Evolutionary conservation across 495 filamentous ascomycete genomes (phyloP), one percentile per base, ranked within the genome.

Genomic region (Schizothecium vesticola): DNA sequence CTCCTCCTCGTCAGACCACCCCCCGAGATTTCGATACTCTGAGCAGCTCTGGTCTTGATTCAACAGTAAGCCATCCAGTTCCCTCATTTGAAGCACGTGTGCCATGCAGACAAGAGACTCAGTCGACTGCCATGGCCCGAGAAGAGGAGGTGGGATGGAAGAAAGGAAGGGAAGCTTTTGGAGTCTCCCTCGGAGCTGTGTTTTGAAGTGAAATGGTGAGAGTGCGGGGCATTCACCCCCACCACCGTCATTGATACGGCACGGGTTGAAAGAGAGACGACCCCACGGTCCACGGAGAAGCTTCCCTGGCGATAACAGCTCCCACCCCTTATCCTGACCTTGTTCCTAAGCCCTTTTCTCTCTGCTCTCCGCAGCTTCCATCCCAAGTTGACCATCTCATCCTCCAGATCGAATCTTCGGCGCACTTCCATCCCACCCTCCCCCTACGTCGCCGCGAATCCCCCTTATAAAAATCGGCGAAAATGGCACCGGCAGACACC

Each of bases 401-500:
- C 43, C 43, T n/a, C 16, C 43, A 51, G 43, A 51, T 51, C 19
- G 6, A n/a, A 51, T n/a, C 16, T 51, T 51, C 56, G n/a, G 28
- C 61, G 31, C 59, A 58, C 25, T 21, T 25, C 26, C 16, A 66
- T 21, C 61, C 7, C 9, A 28, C 33, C 19, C 11, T 13, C 31
- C 62, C 57, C 57, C 57, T 60, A n/a, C 19, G n/a, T 57, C 25
- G 28, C 26, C 60, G 25, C 10, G 36, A 68, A 36, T 10, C 29
- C 29, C 19, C 10, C 22, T 13, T 23, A 43, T 23, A 24, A 59
- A 19, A 31, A 61, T 10, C 29, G 3, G 16, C 65, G 1, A 73
- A 67, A 56, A 85, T 86, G 83, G 80, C 83, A 68, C 93, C 95
- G 82, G 88, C 94, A 66, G 90, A 86, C 73, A 89, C 92, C 63